Evolutionary conservation across 179 eudicot genomes (phyloP).

Genomic region (Dionaea muscipula): DNA sequence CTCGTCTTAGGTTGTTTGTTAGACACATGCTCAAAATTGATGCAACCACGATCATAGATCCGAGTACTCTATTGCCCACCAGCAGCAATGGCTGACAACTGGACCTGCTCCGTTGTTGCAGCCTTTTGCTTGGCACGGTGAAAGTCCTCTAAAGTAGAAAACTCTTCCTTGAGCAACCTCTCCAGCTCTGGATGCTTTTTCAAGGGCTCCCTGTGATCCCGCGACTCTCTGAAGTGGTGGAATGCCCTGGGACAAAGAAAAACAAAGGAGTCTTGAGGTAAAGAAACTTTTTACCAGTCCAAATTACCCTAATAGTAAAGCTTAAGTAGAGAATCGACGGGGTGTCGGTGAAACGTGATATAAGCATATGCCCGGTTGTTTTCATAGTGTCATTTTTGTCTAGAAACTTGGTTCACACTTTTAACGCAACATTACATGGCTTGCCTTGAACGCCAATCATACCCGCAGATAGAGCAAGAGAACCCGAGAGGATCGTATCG

Average conservation of each 20-base stretch:
- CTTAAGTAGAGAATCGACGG: not conserved
- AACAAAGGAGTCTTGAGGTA: not conserved
- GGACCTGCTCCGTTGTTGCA: conserved; percentile 13
- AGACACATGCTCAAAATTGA: not conserved
- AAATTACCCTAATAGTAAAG: not conserved
- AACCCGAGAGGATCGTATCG: too few relatives aligned
- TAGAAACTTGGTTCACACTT: too few relatives aligned
- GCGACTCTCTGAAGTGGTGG: conserved; percentile 60
- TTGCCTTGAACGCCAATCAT: too few relatives aligned
- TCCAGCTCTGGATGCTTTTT: conserved; percentile 58
- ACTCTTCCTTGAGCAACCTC: conserved; percentile 59
- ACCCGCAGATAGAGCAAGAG: too few relatives aligned
- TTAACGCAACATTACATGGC: too few relatives aligned
- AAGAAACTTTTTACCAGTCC: too few relatives aligned
- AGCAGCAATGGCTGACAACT: not conserved
- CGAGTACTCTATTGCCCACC: not conserved
- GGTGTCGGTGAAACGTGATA: too few relatives aligned
- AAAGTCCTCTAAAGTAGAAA: conserved; percentile 56
- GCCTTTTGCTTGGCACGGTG: conserved; percentile 37
- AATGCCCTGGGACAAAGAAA: conserved; percentile 55
- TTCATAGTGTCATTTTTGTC: too few relatives aligned
- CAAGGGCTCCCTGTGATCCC: conserved; percentile 41
- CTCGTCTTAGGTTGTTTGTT: too few relatives aligned
- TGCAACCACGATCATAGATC: not conserved
- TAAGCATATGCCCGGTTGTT: too few relatives aligned